Conservation (phyloP, 352 stramenopile genomes). For the Elongisporangium undulatum region DNA sequence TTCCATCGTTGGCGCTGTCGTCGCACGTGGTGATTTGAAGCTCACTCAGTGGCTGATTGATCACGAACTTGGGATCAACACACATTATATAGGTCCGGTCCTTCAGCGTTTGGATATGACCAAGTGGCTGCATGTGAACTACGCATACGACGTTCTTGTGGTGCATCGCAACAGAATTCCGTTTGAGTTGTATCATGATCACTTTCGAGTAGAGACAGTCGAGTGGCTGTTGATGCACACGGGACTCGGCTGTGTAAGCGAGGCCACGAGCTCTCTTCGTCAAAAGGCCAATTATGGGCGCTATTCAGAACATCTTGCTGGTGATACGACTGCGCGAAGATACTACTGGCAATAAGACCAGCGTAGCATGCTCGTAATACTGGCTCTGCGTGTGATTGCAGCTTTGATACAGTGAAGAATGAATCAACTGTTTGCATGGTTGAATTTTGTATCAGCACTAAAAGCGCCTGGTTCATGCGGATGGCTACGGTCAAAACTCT, state of each 20-base stretch:
- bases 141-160: neutral
- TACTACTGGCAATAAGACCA: neutral
- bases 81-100: neutral
- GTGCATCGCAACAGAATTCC: neutral
- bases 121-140: neutral
- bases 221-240: neutral
- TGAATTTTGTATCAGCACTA: too few relatives aligned
- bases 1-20: neutral
- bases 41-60: neutral
- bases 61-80: neutral
- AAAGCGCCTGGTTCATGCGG: too few relatives aligned
- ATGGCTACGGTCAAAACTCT: too few relatives aligned
- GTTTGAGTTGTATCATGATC: neutral
- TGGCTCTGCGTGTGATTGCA: neutral
- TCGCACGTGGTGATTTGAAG: neutral
- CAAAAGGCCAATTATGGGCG: neutral
- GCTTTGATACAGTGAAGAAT: too few relatives aligned
- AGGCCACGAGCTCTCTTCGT: neutral
- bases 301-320: neutral
- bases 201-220: neutral
- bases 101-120: neutral
- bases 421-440: too few relatives aligned
- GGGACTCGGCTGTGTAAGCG: neutral
- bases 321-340: neutral
- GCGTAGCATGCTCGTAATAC: neutral